Base-by-base conservation (phyloP, 768 basidiomycete species). In the Trametes sanguinea region DNA sequence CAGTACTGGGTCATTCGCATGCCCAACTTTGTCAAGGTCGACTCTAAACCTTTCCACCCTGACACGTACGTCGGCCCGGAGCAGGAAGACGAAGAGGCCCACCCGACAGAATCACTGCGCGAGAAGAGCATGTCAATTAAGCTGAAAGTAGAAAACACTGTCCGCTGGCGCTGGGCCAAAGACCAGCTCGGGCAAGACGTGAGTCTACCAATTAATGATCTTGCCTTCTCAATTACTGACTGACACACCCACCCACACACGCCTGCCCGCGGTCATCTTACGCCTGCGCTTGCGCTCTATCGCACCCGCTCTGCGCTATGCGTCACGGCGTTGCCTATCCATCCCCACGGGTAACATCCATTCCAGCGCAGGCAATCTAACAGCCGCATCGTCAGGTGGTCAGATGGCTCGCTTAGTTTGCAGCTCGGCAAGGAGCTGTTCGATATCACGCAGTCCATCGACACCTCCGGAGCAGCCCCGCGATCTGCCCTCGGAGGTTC, bases 101-200 rank as follows among this genome's bases (percentile, higher is more conserved):
- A 81, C 33, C 78, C 83, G 54, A 81, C 77, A 9, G 86, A 87
- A 59, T 85, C 80, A 13, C 74, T 86, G 27, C 85, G 87, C 55
- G 89, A 92, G 74, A 88, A 87, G 75, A 89, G 88, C 59, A 91
- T 90, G 87, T 81, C 85, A 46, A 88, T 92, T 69, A 94, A 92
- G 72, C 82, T 92, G 51, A 89, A 91, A 67, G 92, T 97, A 7
- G 92, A 94, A 78, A 97, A 97, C 73, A 95, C 95, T 5, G 81
- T 98, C 17, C 84, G 97, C 42, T 99, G 97, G 97, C 86, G 88
- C 68, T 99, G 97, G 97, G 80, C 81, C 1, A 90, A 89, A 72
- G 90, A 91, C 65, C 82, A 82, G 59, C 77, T 80, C 43, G 92
- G 88, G 6, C 77, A 85, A 69, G 89, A 92, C 69, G 95, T 95